Evolutionary conservation across 805 yeast species (phyloP), one percentile per base, ranked within the genome.

Genomic region (Spathaspora gorwiae): DNA sequence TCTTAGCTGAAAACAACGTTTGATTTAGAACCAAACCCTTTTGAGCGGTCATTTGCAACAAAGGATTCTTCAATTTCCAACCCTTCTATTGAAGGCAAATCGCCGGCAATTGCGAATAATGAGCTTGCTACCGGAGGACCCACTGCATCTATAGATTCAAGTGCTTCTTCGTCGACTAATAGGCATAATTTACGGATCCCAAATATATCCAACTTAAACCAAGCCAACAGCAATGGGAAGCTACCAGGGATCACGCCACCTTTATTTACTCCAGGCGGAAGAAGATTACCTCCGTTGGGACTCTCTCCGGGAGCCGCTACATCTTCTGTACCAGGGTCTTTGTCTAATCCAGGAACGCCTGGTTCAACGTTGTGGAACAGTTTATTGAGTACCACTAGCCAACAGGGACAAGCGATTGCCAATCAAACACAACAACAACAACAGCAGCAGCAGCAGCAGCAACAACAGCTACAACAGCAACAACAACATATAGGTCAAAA

Each of bases 11-110:
- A 65, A 55, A 61, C 72, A 13, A 65, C 87, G 35, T 79, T 88
- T 56, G 92, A 84, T 49, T 70, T 90, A 47, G 99, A 94, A 63
- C 96, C 94, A 8, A 92, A 92, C 57, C 97, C 97, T 5, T 92
- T 92, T 61, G 99, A 92, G 64, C 87, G 85, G 63, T 87, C 96
- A 42, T 92, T 92, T 68, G 97, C 94, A n/a, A 67, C 81, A 2
- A 81, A 80, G 48, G 76, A 73, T 9, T 40, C 47, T 5, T 35
- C 44, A 11, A 15, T 19, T 8, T n/a, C 14, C 19, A 31, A 34
- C 13, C 19, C 37, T 30, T 13, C 12, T 9, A 10, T 15, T 6
- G 35, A 32, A 6, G 9, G 8, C 7, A 14, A 19, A 14, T 11
- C 15, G 4, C 27, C 29, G n/a, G 39, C n/a, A 7, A 10, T 12